phyloP scores from a whole-genome alignment of 2,329 filamentous ascomycete genomes.

The Pseudogymnoascus sp. region DNA sequence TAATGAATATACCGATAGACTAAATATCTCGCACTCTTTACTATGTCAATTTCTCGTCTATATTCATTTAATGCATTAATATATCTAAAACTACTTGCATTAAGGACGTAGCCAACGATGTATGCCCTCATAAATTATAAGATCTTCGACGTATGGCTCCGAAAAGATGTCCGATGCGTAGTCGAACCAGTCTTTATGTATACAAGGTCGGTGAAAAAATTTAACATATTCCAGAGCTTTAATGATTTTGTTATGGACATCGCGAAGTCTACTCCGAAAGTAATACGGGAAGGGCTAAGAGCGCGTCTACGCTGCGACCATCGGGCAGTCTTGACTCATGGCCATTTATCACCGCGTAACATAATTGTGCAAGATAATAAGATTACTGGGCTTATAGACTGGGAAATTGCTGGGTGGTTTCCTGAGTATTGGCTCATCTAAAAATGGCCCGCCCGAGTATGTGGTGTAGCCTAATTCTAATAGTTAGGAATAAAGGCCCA shows the following conservation, averaged over 20 bases:
- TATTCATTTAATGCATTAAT: neutral
- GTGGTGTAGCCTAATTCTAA: neutral
- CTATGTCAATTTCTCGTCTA: neutral
- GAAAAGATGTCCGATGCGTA: neutral
- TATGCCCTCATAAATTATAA: neutral
- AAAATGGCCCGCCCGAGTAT: neutral
- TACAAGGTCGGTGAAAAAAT: neutral
- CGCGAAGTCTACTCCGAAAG: neutral
- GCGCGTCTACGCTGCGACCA: neutral
- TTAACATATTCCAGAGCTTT: constrained; percentile 12
- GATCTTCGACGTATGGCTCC: neutral
- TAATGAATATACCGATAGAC: neutral
- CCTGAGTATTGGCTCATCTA: constrained; percentile 12
- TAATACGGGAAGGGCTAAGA: neutral
- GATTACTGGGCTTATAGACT: constrained; percentile 15
- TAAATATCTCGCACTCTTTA: neutral
- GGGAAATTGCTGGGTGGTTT: constrained; percentile 14
- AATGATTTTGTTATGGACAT: neutral
- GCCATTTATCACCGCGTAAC: constrained; percentile 11
- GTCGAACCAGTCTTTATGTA: neutral
- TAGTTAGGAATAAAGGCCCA: neutral
- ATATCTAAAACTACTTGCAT: neutral
- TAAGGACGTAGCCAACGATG: neutral
- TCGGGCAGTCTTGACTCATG: constrained; percentile 10
- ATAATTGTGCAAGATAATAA: constrained; percentile 13